Conservation (phyloP, 2,329 filamentous ascomycete genomes). For the Scortechinia acanthostroma region DNA sequence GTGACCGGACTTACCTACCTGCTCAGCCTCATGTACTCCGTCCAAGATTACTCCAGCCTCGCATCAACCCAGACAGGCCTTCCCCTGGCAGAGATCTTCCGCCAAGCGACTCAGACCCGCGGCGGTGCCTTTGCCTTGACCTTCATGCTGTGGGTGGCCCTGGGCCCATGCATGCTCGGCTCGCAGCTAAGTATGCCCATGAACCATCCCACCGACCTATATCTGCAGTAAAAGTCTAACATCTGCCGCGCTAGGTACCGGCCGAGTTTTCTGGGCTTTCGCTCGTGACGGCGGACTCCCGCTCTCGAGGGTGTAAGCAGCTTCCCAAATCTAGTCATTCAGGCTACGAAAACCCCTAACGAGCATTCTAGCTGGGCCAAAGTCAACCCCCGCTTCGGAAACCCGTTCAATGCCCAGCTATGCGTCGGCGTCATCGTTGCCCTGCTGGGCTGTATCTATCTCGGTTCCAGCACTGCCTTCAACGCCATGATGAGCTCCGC, state of each 20-base stretch:
- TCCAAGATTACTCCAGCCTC: constrained; percentile 35
- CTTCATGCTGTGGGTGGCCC: constrained; percentile 30
- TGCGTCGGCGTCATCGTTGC: constrained; percentile 21
- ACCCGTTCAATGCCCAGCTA: constrained; percentile 27
- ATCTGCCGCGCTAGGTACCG: background rate
- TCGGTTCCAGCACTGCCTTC: constrained; percentile 32
- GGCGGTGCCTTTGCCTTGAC: constrained; percentile 30
- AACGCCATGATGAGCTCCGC: constrained; percentile 28
- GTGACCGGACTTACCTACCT: constrained; percentile 38
- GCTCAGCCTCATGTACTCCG: constrained; percentile 40
- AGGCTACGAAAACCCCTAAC: background rate
- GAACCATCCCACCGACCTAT: too few species aligned
- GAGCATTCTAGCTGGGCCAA: constrained; percentile 22
- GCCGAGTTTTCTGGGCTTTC: constrained; percentile 30
- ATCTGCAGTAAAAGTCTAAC: background rate
- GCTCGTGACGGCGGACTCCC: constrained; percentile 32
- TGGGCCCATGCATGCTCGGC: constrained; percentile 28
- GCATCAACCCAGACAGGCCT: constrained; percentile 28
- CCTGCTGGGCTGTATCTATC: constrained; percentile 30
- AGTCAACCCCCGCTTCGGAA: constrained; percentile 20
- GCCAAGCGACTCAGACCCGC: constrained; percentile 27
- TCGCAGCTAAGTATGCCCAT: constrained; percentile 19
- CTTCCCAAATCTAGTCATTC: constrained; percentile 8
- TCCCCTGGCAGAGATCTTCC: constrained; percentile 34
- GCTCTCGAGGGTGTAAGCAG: constrained; percentile 14